Percentiles rank a stretch among this genome's conserved stretches.
These are phyloP conservation scores for Cladosporium sp. DNA, from an alignment of 2,329 filamentous ascomycete species.

Conservation along the genomic window DNA sequence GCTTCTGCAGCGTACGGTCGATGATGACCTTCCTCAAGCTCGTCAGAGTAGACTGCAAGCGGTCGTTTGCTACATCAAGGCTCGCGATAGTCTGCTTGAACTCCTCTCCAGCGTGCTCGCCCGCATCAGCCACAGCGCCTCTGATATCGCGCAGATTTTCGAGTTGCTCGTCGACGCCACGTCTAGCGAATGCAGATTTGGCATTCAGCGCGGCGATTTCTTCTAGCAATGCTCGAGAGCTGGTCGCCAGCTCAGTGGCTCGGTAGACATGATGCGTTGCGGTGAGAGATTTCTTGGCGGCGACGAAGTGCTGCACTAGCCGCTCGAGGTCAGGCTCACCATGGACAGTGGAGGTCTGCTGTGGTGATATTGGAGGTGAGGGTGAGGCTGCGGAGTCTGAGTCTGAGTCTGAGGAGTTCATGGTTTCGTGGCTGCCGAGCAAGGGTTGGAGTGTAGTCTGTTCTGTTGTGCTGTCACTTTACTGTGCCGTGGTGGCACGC, in stretches of 20 bases:
- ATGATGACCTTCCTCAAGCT: conserved; percentile 62
- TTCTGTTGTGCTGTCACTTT: background rate
- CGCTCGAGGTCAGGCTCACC: conserved; percentile 59
- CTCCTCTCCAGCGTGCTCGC: conserved; percentile 39
- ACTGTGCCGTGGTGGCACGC: background rate
- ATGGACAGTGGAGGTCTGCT: conserved; percentile 33
- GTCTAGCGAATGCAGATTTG: conserved; percentile 41
- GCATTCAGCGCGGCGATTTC: conserved; percentile 68
- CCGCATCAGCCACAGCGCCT: conserved; percentile 40
- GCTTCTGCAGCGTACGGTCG: conserved; percentile 55
- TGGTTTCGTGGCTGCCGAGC: background rate
- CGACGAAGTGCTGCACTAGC: conserved; percentile 78
- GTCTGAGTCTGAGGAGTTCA: conserved; percentile 10
- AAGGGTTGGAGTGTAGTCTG: background rate
- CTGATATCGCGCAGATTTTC: conserved; percentile 41
- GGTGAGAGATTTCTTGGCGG: conserved; percentile 80
- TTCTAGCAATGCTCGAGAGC: conserved; percentile 71
- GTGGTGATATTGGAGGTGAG: conserved; percentile 38
- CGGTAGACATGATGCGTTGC: conserved; percentile 72
- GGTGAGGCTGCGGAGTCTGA: conserved; percentile 23
- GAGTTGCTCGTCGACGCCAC: conserved; percentile 42
- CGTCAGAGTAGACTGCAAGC: conserved; percentile 63
- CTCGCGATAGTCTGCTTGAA: conserved; percentile 36
- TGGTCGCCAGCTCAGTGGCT: conserved; percentile 78
- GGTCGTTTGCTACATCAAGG: conserved; percentile 63